phyloP scores from a whole-genome alignment of 768 basidiomycete species.

The Suillus paluster region DNA sequence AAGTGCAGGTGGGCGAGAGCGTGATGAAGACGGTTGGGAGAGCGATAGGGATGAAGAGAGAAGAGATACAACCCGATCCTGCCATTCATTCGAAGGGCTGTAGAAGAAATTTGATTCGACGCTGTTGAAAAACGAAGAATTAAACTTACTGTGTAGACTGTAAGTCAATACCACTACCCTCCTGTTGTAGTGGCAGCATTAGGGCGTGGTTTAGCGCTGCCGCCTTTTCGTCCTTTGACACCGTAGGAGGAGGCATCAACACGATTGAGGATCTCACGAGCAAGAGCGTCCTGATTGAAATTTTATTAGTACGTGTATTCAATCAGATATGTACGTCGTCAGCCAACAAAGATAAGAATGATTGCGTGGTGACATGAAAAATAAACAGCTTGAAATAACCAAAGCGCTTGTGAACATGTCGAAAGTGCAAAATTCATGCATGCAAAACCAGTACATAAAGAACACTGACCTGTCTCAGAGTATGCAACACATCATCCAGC shows the following conservation, averaged over 20 bases:
- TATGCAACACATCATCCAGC: conserved; percentile 45
- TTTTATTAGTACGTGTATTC: conserved; percentile 3
- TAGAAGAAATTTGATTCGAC: conserved; percentile 15
- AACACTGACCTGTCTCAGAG: conserved; percentile 52
- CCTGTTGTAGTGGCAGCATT: conserved; percentile 24
- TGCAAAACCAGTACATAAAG: not conserved
- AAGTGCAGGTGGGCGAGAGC: not conserved
- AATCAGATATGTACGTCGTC: not conserved
- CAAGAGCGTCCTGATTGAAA: conserved; percentile 66
- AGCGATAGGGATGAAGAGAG: conserved; percentile 26
- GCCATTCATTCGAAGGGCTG: conserved; percentile 86
- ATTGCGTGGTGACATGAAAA: conserved; percentile 3
- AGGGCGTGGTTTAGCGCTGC: conserved; percentile 35
- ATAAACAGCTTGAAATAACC: not conserved
- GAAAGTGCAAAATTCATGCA: not conserved
- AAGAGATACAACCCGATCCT: conserved; percentile 57
- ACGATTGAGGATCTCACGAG: conserved; percentile 78
- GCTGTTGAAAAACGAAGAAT: not conserved
- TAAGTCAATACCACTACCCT: conserved; percentile 40
- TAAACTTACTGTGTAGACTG: conserved; percentile 65
- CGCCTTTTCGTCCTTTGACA: conserved; percentile 64
- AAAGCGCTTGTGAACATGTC: not conserved
- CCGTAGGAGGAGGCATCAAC: conserved; percentile 86
- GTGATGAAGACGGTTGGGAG: conserved; percentile 9
- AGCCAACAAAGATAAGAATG: not conserved